Evolutionary conservation across 805 yeast genomes (phyloP).

Genomic region (Teunomyces kruisii): DNA sequence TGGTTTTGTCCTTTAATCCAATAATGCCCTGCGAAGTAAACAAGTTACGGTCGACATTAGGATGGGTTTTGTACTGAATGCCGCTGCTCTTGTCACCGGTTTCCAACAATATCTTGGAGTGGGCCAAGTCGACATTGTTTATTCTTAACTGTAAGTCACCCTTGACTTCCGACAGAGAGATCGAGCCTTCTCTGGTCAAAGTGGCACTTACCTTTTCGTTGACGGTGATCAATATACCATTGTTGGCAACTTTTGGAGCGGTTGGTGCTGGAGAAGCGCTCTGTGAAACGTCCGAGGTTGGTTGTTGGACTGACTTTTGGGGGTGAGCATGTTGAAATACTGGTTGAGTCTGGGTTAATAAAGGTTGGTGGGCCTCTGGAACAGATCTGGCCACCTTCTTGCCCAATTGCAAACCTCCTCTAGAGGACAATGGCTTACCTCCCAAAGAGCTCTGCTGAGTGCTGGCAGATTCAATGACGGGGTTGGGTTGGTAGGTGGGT

Average conservation of each 20-base stretch:
- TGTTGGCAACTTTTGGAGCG: constrained; percentile 45
- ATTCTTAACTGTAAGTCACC: constrained; percentile 90
- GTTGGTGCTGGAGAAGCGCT: constrained; percentile 20
- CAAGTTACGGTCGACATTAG: constrained; percentile 81
- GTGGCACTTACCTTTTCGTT: constrained; percentile 78
- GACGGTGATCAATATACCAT: constrained; percentile 76
- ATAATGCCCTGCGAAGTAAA: constrained; percentile 60
- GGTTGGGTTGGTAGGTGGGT: constrained; percentile 29
- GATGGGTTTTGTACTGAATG: constrained; percentile 88
- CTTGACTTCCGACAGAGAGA: constrained; percentile 69
- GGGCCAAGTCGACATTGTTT: constrained; percentile 69
- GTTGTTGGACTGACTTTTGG: constrained; percentile 22
- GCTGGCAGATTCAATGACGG: constrained; percentile 22
- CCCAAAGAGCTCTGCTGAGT: constrained; percentile 12
- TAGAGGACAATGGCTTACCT: constrained; percentile 31
- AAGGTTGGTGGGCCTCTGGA: constrained; percentile 28
- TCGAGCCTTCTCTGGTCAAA: constrained; percentile 79
- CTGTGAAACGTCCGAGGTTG: constrained; percentile 21
- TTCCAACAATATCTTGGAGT: constrained; percentile 59
- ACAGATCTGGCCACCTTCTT: constrained; percentile 40
- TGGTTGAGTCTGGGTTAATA: constrained; percentile 31
- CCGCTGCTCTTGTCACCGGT: constrained; percentile 48
- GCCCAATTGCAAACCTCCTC: constrained; percentile 80
- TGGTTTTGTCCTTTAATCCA: constrained; percentile 71
- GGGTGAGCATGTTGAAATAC: constrained; percentile 27